Evolutionary conservation across 1,284 basidiomycete genomes (phyloP).

Genomic region (Fomitopsis pinicola): DNA sequence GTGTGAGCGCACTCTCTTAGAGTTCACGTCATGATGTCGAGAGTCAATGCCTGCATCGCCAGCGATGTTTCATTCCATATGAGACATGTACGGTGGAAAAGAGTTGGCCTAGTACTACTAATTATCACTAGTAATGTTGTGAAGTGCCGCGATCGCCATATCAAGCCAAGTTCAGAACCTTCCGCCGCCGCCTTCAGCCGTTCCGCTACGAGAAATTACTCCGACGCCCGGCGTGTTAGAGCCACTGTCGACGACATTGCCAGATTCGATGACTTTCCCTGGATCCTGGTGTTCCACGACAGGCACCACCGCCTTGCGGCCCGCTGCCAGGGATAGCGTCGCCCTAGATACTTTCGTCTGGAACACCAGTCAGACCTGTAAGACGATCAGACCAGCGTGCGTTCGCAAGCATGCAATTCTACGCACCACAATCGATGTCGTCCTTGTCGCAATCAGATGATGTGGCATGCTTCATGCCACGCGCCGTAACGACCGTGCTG

Average conservation of each 20-base stretch:
- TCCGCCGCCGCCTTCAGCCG: background rate
- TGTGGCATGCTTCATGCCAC: background rate
- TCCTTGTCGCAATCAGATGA: background rate
- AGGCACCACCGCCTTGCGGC: background rate
- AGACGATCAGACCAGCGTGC: background rate
- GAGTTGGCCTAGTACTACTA: background rate
- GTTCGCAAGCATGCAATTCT: background rate
- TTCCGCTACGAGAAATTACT: background rate
- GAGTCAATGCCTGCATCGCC: no score
- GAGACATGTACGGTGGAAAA: background rate
- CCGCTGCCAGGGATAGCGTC: conserved; percentile 5
- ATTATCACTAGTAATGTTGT: no score
- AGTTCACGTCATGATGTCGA: no score
- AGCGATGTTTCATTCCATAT: background rate
- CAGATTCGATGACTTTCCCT: conserved; percentile 3
- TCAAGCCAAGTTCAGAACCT: background rate
- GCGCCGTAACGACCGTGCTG: background rate
- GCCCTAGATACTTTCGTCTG: conserved; percentile 4
- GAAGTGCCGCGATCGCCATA: background rate
- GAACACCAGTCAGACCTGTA: background rate
- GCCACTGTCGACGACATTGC: background rate
- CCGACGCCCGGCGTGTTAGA: background rate
- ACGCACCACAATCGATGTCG: background rate
- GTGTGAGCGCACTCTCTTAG: no score
- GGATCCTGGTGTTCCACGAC: background rate